phyloP scores from a whole-genome alignment of 2,329 filamentous ascomycete species.

The Nannizziopsis arthrosporioides region DNA sequence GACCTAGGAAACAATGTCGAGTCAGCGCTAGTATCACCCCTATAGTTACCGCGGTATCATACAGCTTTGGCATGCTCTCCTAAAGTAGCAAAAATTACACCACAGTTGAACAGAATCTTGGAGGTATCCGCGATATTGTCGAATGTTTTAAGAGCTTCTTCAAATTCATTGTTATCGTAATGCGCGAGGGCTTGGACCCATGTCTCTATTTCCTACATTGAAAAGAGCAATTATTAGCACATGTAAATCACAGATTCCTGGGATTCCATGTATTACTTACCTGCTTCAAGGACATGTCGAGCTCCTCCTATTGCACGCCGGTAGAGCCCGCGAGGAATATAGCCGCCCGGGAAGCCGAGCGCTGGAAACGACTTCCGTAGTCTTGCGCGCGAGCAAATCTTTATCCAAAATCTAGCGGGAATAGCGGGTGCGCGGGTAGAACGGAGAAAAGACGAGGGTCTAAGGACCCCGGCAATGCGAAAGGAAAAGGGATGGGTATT shows the following conservation, averaged over 20 bases:
- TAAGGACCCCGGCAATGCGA: background rate
- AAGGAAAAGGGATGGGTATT: background rate
- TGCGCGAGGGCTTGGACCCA: conserved; percentile 85
- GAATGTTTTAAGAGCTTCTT: conserved; percentile 73
- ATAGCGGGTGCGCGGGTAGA: background rate
- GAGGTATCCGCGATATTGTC: conserved; percentile 85
- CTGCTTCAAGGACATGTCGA: conserved; percentile 19
- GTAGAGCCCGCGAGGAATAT: background rate
- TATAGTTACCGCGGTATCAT: conserved; percentile 30
- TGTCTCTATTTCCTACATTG: conserved; percentile 81
- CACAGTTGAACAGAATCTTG: conserved; percentile 97
- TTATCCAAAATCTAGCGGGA: background rate
- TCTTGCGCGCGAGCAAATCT: background rate
- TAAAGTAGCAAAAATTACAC: conserved; percentile 91
- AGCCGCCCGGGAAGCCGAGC: conserved; percentile 5
- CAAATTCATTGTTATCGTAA: conserved; percentile 97
- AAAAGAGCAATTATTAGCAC: conserved; percentile 3
- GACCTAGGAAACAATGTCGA: conserved; percentile 48
- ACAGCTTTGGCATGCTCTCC: conserved; percentile 94
- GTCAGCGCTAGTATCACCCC: background rate
- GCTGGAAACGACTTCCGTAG: background rate
- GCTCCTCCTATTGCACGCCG: conserved; percentile 4
- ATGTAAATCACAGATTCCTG: background rate
- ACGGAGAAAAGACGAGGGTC: background rate
- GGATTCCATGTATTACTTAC: conserved; percentile 8